Base-by-base conservation (phyloP, 768 basidiomycete genomes). In the Gloeostereum incarnatum region DNA sequence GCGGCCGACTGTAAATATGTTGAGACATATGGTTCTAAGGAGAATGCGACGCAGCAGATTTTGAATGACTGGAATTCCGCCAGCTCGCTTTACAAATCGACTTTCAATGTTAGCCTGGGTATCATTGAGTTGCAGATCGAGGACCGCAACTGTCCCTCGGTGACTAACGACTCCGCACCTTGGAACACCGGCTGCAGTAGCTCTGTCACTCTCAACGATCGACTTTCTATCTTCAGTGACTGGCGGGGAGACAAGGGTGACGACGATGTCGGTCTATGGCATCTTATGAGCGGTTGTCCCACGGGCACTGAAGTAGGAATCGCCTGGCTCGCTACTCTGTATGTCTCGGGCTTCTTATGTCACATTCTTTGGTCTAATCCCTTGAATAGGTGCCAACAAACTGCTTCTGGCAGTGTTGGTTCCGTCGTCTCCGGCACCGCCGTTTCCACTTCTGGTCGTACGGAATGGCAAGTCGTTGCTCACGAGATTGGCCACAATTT, bases 401-500 rank as follows among this genome's bases (percentile, higher is more conserved):
- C 56, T 1, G 56, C 76, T 3, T 59, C 71, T 10, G 74, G 67
- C 5, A 61, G 44, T 31, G 51, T 60, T 0, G 65, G 67, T 0
- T 64, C 71, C 3, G 53, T 71, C 22, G 83, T 89, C 25, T 83
- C 80, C 18, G 89, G 89, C 7, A 84, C 88, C 1, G 88, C 75
- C 3, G 87, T 92, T 1, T 83, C 85, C 4, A 88, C 86, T 1
- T 68, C 77, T 5, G 78, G 82, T 3, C 65, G 73, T 33, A 78
- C 77, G 2, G 88, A 91, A 54, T 88, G 82, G 80, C 82, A 87
- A 55, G 81, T 87, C 35, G 66, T 88, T 21, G 71, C 84, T 17
- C 86, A 90, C 55, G 86, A 89, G 55, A 84, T 78, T 40, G 85
- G 85, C 11, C 83, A 86, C 56, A 92, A 90, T 51, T 89, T 93